These are phyloP conservation scores for Neohortaea acidophila DNA, from an alignment of 495 filamentous ascomycete species.

Conservation along the genomic window DNA sequence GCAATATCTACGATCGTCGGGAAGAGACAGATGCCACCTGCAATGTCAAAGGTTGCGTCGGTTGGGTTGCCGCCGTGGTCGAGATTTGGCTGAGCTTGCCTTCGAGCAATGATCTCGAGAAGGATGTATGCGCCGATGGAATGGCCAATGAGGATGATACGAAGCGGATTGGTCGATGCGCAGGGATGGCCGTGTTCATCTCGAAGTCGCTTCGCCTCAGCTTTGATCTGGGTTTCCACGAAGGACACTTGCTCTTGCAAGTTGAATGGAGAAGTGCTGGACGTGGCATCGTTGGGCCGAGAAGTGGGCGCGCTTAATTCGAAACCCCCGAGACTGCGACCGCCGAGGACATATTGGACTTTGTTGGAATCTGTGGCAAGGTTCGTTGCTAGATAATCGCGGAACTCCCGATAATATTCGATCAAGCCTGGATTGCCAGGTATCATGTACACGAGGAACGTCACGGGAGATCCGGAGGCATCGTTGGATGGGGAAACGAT, in stretches of 20 bases:
- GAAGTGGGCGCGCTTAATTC: constrained; percentile 31
- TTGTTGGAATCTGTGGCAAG: constrained; percentile 9
- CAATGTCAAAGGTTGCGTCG: constrained; percentile 7
- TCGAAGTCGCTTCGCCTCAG: neutral
- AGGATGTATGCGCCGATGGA: constrained; percentile 25
- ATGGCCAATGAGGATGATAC: constrained; percentile 51
- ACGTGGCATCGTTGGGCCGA: constrained; percentile 5
- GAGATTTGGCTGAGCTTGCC: constrained; percentile 1
- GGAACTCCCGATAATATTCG: constrained; percentile 62
- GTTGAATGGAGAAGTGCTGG: neutral
- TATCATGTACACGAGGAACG: constrained; percentile 51
- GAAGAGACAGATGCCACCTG: constrained; percentile 22
- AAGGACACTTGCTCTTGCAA: constrained; percentile 49
- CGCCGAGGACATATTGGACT: constrained; percentile 42
- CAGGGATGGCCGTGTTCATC: neutral
- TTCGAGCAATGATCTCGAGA: constrained; percentile 18
- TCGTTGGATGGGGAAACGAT: no score
- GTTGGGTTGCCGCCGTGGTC: neutral
- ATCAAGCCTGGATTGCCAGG: constrained; percentile 81
- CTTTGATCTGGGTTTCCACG: constrained; percentile 27
- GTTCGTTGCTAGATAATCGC: constrained; percentile 34
- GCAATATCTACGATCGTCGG: constrained; percentile 24
- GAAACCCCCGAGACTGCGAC: constrained; percentile 62
- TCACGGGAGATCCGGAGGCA: no score
- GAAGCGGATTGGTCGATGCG: constrained; percentile 10